Evolutionary conservation across 225 moss, liverwort and hornwort genomes (phyloP).

Genomic region (Marchantia paleacea): DNA sequence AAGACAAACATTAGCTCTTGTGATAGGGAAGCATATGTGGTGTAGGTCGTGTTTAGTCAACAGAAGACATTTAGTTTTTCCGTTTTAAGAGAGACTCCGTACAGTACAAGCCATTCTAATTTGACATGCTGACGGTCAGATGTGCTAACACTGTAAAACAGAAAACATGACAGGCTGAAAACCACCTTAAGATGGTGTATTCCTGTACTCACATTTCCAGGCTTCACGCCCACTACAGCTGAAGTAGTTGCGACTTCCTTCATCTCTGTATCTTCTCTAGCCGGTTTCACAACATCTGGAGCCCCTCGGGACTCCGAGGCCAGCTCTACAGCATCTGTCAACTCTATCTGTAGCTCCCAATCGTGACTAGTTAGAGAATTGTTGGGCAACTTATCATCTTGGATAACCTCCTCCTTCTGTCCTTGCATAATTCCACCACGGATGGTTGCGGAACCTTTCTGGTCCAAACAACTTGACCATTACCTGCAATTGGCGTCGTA

Average conservation of each 20-base stretch:
- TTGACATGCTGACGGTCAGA: background rate
- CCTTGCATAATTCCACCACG: slow-evolving; percentile 23
- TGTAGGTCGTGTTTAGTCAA: no score
- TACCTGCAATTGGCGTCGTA: slow-evolving; percentile 33
- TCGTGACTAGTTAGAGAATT: slow-evolving; percentile 9
- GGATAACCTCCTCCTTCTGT: slow-evolving; percentile 23
- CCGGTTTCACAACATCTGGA: background rate
- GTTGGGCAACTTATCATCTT: background rate
- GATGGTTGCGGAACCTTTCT: slow-evolving; percentile 44
- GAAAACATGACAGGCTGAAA: background rate
- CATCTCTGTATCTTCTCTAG: slow-evolving; percentile 32
- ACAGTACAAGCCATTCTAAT: no score
- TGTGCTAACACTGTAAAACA: background rate
- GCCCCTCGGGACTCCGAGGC: background rate
- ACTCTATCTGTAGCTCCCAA: slow-evolving; percentile 5
- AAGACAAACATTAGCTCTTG: background rate
- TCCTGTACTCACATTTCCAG: slow-evolving; percentile 16
- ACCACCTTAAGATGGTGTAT: background rate
- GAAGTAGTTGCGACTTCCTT: slow-evolving; percentile 21
- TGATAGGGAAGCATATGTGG: no score
- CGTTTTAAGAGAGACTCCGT: no score
- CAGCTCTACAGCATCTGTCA: background rate
- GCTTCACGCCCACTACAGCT: slow-evolving; percentile 19
- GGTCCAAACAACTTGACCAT: slow-evolving; percentile 55
- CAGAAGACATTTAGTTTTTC: no score